Base-by-base conservation (phyloP, 1,284 basidiomycete genomes). In the Sporisorium graminicola region DNA sequence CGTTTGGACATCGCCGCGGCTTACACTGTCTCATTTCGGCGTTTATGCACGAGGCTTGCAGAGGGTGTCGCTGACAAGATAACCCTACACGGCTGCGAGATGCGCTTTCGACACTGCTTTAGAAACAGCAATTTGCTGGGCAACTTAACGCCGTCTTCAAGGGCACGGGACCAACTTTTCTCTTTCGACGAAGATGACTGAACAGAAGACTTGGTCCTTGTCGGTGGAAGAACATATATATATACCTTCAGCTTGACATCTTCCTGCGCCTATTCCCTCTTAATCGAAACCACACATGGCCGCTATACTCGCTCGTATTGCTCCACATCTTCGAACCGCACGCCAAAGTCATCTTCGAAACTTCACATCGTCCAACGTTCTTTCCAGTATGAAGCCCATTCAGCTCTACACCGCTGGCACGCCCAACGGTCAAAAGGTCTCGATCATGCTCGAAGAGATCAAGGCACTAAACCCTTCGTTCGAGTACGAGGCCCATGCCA, bases 371-470 rank as follows among this genome's bases (percentile, higher is more conserved):
- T 60, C 62, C 16, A 31, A 42, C 18, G 43, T 57, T 29, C 12
- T 43, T n/a, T 13, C 54, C 51, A 69, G 22, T 29, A 74, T 77
- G 68, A 70, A 81, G 68, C 77, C 79, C 20, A 43, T 81, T 9
- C 56, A 75, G 29, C 61, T 81, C 50, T 81, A 74, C 69, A 81
- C 79, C 14, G 65, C 65, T 13, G 65, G 58, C 43, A 81, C 79
- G n/a, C 79, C 94, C 0, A 85, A 85, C 58, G 99, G 97, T 95
- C 99, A 99, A 87, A 91, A 91, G 8, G 92, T 96, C 87, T 99
- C 99, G 86, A 97, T 98, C 84, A 94, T 93, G 3, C 88, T 98
- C 64, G 97, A 99, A 84, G 88, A 89, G 2, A 87, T 99, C 18
- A 74, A 78, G 50, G 80, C 66, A 26, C 71, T 82, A 57, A 75